phyloP scores from a whole-genome alignment of 805 yeast genomes.

The Ascoidea rubescens region DNA sequence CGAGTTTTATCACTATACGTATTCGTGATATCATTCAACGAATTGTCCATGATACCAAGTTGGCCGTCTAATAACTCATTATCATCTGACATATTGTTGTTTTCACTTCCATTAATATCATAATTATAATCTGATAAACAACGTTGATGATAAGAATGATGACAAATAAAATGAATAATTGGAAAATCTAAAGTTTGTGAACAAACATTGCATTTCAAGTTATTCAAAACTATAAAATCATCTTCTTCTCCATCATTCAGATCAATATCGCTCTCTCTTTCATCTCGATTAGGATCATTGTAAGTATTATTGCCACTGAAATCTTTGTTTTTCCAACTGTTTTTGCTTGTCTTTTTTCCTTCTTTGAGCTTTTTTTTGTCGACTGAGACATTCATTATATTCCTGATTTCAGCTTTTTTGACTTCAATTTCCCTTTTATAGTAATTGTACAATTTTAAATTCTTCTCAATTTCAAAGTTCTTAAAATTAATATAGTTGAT shows the following conservation, averaged over 20 bases:
- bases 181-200: slow-evolving; percentile 59
- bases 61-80: slow-evolving; percentile 4
- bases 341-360: neutral
- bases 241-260: slow-evolving; percentile 16
- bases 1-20: slow-evolving; percentile 13
- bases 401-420: slow-evolving; percentile 39
- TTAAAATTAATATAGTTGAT: slow-evolving; percentile 45
- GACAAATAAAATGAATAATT: slow-evolving; percentile 70
- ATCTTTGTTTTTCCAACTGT: neutral
- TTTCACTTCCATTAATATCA: slow-evolving; percentile 11
- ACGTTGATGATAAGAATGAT: slow-evolving; percentile 73
- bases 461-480: slow-evolving; percentile 53
- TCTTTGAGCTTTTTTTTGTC: neutral
- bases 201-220: slow-evolving; percentile 55
- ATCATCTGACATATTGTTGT: slow-evolving; percentile 8
- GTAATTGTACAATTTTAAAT: slow-evolving; percentile 47
- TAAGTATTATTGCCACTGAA: neutral
- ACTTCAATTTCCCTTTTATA: slow-evolving; percentile 53
- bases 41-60: neutral
- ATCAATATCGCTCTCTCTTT: neutral
- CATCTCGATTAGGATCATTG: neutral
- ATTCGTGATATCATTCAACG: slow-evolving; percentile 2
- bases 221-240: slow-evolving; percentile 25
- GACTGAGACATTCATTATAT: slow-evolving; percentile 18
- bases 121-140: slow-evolving; percentile 45